Evolutionary conservation across 306 rosid genomes (phyloP), one percentile per base, ranked within the genome.

Genomic region (Malus sieversii): DNA sequence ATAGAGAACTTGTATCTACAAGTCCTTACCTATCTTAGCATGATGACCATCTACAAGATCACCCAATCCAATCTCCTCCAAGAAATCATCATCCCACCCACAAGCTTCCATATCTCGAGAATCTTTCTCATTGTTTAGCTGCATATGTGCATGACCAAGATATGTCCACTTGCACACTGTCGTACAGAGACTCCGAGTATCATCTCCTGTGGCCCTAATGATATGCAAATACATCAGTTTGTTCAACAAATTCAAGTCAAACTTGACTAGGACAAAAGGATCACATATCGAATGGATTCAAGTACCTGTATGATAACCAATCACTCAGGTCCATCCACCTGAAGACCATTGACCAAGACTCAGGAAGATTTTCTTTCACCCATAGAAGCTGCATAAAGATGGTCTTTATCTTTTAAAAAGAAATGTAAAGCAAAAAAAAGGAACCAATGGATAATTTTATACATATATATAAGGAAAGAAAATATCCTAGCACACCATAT

Each of bases 281-380:
- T 57, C 62, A 22, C 68, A 38, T 57, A 73, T 33, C 22, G 45
- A 68, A 59, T 61, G 78, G 33, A 79, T 57, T 71, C 16, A 80
- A 66, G 65, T 82, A 94, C 98, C 97, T 90, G 87, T 95, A 95
- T 72, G 97, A 92, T 79, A 95, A 85, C 98, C 98, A 95, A 84
- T 95, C 98, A 74, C 98, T 95, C 88, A 95, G 85, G 86, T 95
- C 98, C 98, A 95, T 95, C 98, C 98, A 95, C 85, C 96, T 90
- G 75, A 86, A 87, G 85, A 89, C 97, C 96, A 95, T 81, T 76
- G 93, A 89, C 97, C 98, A 95, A 76, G 96, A 87, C 61, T 95
- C 97, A 84, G 76, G 93, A 87, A 95, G 85, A 79, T 89, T 95
- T 90, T 95, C 98, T 86, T 92, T 95, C 79, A 95, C 91, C 98